Evolutionary conservation across 2,329 filamentous ascomycete species (phyloP).

Genomic region (Stachybotrys echinatus): DNA sequence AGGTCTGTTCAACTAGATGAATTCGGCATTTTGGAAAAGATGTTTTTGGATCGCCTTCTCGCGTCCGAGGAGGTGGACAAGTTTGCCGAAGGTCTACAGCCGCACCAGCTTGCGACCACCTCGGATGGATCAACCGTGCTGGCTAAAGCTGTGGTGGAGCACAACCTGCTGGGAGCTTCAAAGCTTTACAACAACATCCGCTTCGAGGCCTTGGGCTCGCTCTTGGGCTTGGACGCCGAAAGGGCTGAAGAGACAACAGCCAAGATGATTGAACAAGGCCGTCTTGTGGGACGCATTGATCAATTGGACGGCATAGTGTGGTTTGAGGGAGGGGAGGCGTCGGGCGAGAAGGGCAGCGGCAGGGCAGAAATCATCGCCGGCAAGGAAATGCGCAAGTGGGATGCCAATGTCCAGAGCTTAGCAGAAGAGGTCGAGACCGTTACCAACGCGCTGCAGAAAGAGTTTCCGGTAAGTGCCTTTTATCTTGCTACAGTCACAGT

Average conservation of each 20-base stretch:
- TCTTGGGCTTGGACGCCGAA: constrained; percentile 73
- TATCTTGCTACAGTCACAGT: not conserved
- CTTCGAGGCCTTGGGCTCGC: constrained; percentile 66
- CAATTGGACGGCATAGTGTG: constrained; percentile 86
- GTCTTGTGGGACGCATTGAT: constrained; percentile 83
- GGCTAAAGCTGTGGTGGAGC: constrained; percentile 88
- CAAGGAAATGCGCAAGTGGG: constrained; percentile 78
- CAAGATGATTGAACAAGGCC: constrained; percentile 91
- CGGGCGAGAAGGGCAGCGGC: constrained; percentile 63
- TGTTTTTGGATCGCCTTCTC: constrained; percentile 87
- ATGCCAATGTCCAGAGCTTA: constrained; percentile 78
- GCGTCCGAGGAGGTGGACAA: constrained; percentile 76
- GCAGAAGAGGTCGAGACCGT: constrained; percentile 88
- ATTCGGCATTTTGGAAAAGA: constrained; percentile 90
- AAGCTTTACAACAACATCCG: constrained; percentile 73
- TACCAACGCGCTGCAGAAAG: constrained; percentile 72
- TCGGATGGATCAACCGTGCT: constrained; percentile 90
- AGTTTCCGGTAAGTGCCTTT: constrained; percentile 58
- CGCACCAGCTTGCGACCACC: constrained; percentile 86
- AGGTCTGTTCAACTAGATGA: constrained; percentile 70
- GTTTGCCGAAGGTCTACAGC: constrained; percentile 74
- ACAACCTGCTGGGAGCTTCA: constrained; percentile 86
- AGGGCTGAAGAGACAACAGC: constrained; percentile 89
- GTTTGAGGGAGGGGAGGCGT: constrained; percentile 73
- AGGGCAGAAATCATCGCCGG: constrained; percentile 58